Evolutionary conservation across 2,329 filamentous ascomycete species (phyloP).

Genomic region (Stemphylium beticola): DNA sequence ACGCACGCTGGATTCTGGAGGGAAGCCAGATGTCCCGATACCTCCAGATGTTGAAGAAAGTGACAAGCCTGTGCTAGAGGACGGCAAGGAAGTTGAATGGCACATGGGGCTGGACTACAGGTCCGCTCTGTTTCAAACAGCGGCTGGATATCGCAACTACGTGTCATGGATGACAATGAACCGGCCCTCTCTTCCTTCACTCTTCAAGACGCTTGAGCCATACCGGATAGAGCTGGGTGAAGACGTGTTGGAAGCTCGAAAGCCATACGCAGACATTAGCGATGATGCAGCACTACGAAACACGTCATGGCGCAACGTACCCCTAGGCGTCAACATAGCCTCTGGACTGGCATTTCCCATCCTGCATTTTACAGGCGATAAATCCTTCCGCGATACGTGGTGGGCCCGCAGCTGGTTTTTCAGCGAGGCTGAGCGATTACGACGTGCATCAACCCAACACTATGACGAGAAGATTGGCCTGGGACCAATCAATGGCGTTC

Average conservation of each 20-base stretch:
- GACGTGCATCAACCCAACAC: not conserved
- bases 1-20: not conserved
- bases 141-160: slow-evolving; percentile 1
- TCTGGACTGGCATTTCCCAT: not conserved
- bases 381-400: slow-evolving; percentile 1
- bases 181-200: not conserved
- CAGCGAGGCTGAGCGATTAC: not conserved
- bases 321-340: slow-evolving; percentile 2
- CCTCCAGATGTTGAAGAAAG: not conserved
- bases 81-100: not conserved
- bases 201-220: not conserved
- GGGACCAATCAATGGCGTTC: not conserved
- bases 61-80: not conserved
- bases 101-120: slow-evolving; percentile 3
- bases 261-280: not conserved
- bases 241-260: not conserved
- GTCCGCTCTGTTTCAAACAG: slow-evolving; percentile 1
- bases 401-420: slow-evolving; percentile 2
- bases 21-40: not conserved
- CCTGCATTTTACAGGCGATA: slow-evolving; percentile 4
- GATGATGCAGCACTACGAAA: not conserved
- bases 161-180: slow-evolving; percentile 1
- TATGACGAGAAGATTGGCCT: not conserved
- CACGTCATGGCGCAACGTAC: slow-evolving; percentile 1
- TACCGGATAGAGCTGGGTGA: not conserved